Conservation (phyloP, 1,284 basidiomycete genomes). For the Schizophyllum commune region DNA sequence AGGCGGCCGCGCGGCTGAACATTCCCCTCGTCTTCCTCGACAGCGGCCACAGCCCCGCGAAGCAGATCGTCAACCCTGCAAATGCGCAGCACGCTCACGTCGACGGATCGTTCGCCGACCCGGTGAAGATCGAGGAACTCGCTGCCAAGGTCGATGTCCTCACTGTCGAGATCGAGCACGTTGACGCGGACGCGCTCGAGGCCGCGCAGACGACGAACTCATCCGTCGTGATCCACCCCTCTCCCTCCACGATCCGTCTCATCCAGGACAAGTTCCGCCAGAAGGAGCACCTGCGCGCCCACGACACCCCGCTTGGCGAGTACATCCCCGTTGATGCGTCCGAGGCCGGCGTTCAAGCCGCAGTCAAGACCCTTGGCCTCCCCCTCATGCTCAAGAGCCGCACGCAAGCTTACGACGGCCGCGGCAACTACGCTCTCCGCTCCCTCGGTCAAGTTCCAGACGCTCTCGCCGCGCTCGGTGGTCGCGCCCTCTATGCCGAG, state of each 20-base stretch:
- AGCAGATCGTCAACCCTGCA: conserved; percentile 72
- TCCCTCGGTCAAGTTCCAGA: conserved; percentile 40
- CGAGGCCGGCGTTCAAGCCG: conserved; percentile 46
- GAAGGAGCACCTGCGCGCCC: conserved; percentile 67
- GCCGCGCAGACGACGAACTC: conserved; percentile 39
- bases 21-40: conserved; percentile 88
- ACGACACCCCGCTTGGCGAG: conserved; percentile 66
- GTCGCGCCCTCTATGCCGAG: conserved; percentile 83
- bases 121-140: conserved; percentile 75
- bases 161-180: conserved; percentile 98
- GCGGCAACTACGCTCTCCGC: conserved; percentile 84
- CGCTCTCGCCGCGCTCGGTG: conserved; percentile 62
- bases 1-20: conserved; percentile 85
- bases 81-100: conserved; percentile 54
- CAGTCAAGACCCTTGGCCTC: conserved; percentile 59
- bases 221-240: conserved; percentile 73
- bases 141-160: conserved; percentile 81
- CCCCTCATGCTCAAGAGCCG: conserved; percentile 97
- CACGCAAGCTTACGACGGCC: conserved; percentile 93
- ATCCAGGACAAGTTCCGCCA: conserved; percentile 97
- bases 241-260: conserved; percentile 75
- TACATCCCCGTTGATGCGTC: conserved; percentile 58
- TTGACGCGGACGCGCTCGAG: conserved; percentile 75
- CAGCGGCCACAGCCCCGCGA: conserved; percentile 80
- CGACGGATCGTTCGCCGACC: conserved; percentile 86